Base-by-base conservation (phyloP, 768 basidiomycete species). In the Boletales sp. region DNA sequence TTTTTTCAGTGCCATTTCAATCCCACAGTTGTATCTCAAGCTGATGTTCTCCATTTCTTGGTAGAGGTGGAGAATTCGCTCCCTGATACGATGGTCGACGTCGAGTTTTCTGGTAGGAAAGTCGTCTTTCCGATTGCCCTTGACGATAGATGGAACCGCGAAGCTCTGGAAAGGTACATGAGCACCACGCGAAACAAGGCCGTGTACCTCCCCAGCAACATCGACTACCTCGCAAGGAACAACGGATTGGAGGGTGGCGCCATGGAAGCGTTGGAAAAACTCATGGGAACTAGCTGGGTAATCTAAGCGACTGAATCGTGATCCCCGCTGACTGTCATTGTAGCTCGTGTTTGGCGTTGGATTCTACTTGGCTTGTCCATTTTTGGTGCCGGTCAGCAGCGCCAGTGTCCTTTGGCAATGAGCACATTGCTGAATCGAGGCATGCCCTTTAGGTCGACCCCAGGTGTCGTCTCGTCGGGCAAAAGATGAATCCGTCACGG, bases 401-500 rank as follows among this genome's bases (percentile, higher is more conserved):
- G 8, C 2, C 12, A 19, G 8, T 13, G 12, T 9, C 11, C 19
- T 12, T 18, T 13, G 15, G 15, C 7, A 2, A 34, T 34, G 33
- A 8, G 28, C 2, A 28, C 44, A 9, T 7, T 32, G 41, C 43
- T 39, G 8, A 41, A 28, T 7, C 25, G 5, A 7, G 9, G 2
- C 10, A 11, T 25, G 7, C 25, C 12, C 18, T 13, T 50, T 18
- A 82, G 80, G 73, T 84, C 15, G 81, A 83, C 57, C 80, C 79
- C 8, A 70, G 80, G 30, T 78, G 76, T 50, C 70, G 83, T 34
- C 63, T 87, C 0, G 73, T 82, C 6, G 83, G 80, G 0, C 85
- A 86, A 51, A 88, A 87, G 63, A 86, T 86, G 81, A 87, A 87
- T 48, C 86, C 85, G 0, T 84, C 83, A 0, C 70, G 85, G 8